These are phyloP conservation scores for Cystobasidium slooffiae DNA, from an alignment of 1,284 basidiomycete species.

Conservation along the genomic window DNA sequence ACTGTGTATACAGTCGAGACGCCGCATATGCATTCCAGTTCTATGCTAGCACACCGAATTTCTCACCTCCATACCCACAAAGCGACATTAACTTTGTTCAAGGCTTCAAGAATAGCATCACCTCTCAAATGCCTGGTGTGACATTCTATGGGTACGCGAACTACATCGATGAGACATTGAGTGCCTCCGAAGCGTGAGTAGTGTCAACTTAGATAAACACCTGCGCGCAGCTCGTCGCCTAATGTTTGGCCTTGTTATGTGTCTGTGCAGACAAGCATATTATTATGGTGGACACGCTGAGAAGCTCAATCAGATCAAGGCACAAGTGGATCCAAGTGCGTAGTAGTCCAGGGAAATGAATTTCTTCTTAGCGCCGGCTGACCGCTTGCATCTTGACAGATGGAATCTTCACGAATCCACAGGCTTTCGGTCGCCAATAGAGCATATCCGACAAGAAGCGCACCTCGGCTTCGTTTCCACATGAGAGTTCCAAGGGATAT, in stretches of 20 bases:
- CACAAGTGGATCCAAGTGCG: slow-evolving; percentile 23
- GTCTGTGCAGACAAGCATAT: slow-evolving; percentile 4
- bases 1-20: slow-evolving; percentile 3
- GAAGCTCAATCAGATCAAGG: slow-evolving; percentile 25
- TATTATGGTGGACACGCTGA: slow-evolving; percentile 23
- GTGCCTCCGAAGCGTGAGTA: slow-evolving; percentile 19
- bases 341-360: not conserved
- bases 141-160: slow-evolving; percentile 27
- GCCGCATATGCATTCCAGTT: slow-evolving; percentile 51
- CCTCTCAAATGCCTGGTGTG: slow-evolving; percentile 12
- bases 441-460: too few relatives aligned
- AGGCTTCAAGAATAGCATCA: slow-evolving; percentile 42
- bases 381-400: not conserved
- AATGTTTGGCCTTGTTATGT: too few relatives aligned
- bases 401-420: slow-evolving; percentile 29
- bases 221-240: not conserved
- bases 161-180: slow-evolving; percentile 18
- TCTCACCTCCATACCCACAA: slow-evolving; percentile 48
- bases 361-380: not conserved
- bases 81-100: slow-evolving; percentile 48
- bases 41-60: slow-evolving; percentile 50
- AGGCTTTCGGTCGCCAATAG: slow-evolving; percentile 17
- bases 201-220: not conserved
- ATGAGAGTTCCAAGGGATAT: too few relatives aligned
- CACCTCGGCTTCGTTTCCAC: too few relatives aligned